Base-by-base conservation (phyloP, 1,284 basidiomycete genomes). In the Albatrellus sp. region DNA sequence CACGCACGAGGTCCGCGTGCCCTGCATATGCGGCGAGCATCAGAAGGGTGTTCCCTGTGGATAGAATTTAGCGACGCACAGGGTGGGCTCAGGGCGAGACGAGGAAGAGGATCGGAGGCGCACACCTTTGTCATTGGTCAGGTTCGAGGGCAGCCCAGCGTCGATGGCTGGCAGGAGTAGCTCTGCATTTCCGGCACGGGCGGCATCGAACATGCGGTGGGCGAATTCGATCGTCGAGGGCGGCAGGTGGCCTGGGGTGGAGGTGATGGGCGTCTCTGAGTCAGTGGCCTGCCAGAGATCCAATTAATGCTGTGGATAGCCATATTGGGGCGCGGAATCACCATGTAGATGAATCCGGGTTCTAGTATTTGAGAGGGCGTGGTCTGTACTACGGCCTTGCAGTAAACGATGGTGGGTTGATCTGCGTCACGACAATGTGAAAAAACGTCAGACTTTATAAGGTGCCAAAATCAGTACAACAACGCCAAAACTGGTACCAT, bases 21-120 rank as follows among this genome's bases (percentile, higher is more conserved):
- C 87, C 86, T 36, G 80, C 76, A 58, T 91, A 91, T 2, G 85
- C 72, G 2, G 84, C 80, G 35, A 90, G 73, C 86, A 91, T 91
- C 47, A 91, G 67, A 5, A 90, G 66, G 2, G 81, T 83, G 57
- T 88, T 86, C 14, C 85, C 84, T 75, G 52, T 19, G 11, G 14
- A 14, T 2, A 8, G 8, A 12, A 7, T 8, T 17, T 13, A 14
- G 34, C 34, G 3, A 7, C 34, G 13, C n/a, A n/a, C n/a, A 1
- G 34, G 34, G 12, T 35, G n/a, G 5, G 16, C n/a, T n/a, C 34
- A 11, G 34, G n/a, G 11, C 2, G 32, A 11, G 32, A n/a, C 2
- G 12, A 14, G 17, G 28, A 13, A n/a, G 0, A 37, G 24, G 11
- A 14, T 39, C 16, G 13, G 31, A 7, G 13, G 30, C 14, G 31